Conservation (phyloP, 345 rosid genomes). For the Gossypium longicalyx region DNA sequence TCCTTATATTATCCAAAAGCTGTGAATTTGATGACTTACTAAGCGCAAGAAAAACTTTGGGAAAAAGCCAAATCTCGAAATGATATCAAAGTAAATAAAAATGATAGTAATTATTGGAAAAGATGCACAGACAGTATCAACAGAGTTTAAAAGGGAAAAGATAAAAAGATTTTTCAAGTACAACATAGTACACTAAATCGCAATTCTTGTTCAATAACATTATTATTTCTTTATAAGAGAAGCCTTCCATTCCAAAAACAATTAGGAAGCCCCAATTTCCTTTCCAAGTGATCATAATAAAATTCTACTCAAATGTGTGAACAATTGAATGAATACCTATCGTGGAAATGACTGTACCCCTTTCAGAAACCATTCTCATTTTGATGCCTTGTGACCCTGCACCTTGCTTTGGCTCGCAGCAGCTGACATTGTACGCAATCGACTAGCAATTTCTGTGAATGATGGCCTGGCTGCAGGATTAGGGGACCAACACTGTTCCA, state of each 20-base stretch:
- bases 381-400: constrained; percentile 49
- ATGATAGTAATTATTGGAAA: background rate
- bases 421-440: constrained; percentile 56
- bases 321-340: constrained; percentile 21
- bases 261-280: constrained; percentile 26
- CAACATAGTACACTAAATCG: background rate
- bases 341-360: background rate
- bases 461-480: constrained; percentile 64
- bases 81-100: background rate
- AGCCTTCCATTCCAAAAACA: constrained; percentile 34
- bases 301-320: background rate
- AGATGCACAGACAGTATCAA: background rate
- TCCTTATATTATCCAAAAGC: background rate
- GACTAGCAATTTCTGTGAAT: constrained; percentile 66
- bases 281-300: background rate
- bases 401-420: constrained; percentile 52
- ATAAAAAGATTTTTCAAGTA: background rate
- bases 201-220: constrained; percentile 11
- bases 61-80: background rate
- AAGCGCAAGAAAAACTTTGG: background rate
- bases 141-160: background rate
- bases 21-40: background rate
- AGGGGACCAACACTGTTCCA: constrained; percentile 87
- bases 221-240: constrained; percentile 11
- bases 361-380: constrained; percentile 21